Evolutionary conservation across 257 asterid genomes (phyloP).

Genomic region (Nicotiana paniculata): DNA sequence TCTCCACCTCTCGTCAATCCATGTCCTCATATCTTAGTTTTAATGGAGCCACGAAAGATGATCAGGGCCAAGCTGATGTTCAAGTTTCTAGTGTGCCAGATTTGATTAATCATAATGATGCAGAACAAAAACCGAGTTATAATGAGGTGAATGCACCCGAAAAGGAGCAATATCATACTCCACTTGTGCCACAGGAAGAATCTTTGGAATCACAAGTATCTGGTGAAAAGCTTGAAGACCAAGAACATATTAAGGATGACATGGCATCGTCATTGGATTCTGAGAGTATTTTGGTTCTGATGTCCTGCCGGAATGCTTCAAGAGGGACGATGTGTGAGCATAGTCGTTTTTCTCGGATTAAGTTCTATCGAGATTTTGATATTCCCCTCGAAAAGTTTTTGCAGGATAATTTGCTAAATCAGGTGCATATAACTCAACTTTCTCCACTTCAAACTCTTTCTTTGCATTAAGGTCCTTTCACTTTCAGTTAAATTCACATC

Average conservation of each 20-base stretch:
- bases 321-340: conserved; percentile 75
- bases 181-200: conserved; percentile 10
- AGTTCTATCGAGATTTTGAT: conserved; percentile 81
- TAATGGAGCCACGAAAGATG: conserved; percentile 23
- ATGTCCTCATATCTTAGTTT: conserved; percentile 21
- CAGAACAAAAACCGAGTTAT: conserved; percentile 17
- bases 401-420: conserved; percentile 74
- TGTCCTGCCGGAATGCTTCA: conserved; percentile 71
- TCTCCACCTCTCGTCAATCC: conserved; percentile 32
- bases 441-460: not conserved
- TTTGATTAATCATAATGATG: conserved; percentile 19
- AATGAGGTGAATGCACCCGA: conserved; percentile 32
- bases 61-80: conserved; percentile 25
- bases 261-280: conserved; percentile 73
- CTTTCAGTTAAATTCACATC: conserved; percentile 6
- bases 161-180: conserved; percentile 20
- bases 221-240: conserved; percentile 38
- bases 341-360: conserved; percentile 81
- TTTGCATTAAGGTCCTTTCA: conserved; percentile 9
- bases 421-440: conserved; percentile 36
- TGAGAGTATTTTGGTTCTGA: conserved; percentile 82
- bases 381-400: conserved; percentile 84
- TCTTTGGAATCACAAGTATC: conserved; percentile 27
- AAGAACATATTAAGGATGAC: conserved; percentile 49
- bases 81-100: conserved; percentile 30